Evolutionary conservation across 257 asterid species (phyloP), one percentile per base, ranked within the genome.

Genomic region (Nicotiana otophora): DNA sequence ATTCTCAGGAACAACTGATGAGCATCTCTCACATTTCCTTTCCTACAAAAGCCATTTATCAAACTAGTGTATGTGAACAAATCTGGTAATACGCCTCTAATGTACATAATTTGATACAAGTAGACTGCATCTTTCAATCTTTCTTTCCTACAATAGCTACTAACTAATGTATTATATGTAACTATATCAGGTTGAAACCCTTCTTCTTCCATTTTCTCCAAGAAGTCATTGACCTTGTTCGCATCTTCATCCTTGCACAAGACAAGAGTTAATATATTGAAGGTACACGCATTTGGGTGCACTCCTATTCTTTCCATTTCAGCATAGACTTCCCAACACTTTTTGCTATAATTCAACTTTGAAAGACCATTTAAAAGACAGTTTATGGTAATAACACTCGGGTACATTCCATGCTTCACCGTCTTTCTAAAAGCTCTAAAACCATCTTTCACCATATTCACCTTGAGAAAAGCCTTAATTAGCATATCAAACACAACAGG

Each of bases 401-500:
- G 98, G 83, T 86, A 84, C 86, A 94, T 90, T 16, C 95, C 97
- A 11, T 84, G 88, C 84, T 83, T 89, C 66, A 82, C 90, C 82
- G 81, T 89, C 86, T 86, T 87, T 48, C 81, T 88, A 82, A 90
- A 92, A 62, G 86, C 88, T 72, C 48, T 89, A 83, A 83, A 90
- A 83, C 97, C 87, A 54, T 92, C 92, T 79, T 78, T 70, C 82
- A 89, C 88, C 97, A 87, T 88, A 62, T 91, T 92, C 76, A 77
- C 82, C 72, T 85, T 87, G 80, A 94, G 92, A 84, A 89, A 94
- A 83, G 97, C 97, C 93, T 92, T 94, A 81, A 94, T 82, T 63
- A 95, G 93, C 97, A 95, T 92, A 86, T 95, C 99, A 86, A 94
- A 91, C 62, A 94, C 97, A 81, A 89, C 91, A 75, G 97, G 97